phyloP scores from a whole-genome alignment of 2,329 filamentous ascomycete genomes.

The Epichloe hybrida region DNA sequence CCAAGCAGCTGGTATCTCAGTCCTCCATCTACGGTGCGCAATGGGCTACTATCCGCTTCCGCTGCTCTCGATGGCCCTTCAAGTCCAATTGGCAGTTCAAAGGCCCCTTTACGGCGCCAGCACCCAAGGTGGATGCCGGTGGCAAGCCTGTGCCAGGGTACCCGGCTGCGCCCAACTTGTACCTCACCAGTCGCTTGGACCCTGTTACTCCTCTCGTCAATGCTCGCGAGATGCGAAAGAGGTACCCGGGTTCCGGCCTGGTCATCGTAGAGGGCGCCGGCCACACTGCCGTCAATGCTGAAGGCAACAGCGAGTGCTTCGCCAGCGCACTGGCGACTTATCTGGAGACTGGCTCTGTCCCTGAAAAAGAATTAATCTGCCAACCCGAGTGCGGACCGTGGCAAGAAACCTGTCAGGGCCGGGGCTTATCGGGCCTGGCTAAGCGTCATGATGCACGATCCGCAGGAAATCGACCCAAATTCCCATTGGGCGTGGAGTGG shows the following conservation, averaged over 20 bases:
- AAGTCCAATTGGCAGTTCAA: slow-evolving; percentile 22
- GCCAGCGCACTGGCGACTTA: slow-evolving; percentile 12
- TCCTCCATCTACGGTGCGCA: slow-evolving; percentile 13
- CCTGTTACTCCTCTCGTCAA: slow-evolving; percentile 25
- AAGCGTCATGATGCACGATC: not conserved
- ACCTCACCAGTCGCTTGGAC: slow-evolving; percentile 27
- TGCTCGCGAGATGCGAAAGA: slow-evolving; percentile 19
- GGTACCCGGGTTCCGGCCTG: slow-evolving; percentile 16
- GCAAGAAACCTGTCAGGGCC: slow-evolving; percentile 3
- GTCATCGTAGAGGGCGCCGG: slow-evolving; percentile 18
- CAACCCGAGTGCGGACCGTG: slow-evolving; percentile 8
- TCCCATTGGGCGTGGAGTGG: not conserved
- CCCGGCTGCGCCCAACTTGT: slow-evolving; percentile 16
- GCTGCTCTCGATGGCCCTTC: slow-evolving; percentile 21
- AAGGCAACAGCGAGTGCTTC: slow-evolving; percentile 10
- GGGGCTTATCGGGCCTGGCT: not conserved
- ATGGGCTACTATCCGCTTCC: slow-evolving; percentile 14
- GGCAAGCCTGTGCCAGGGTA: not conserved
- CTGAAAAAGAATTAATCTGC: slow-evolving; percentile 8
- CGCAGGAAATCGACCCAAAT: not conserved
- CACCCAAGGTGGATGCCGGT: slow-evolving; percentile 4
- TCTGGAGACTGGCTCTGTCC: slow-evolving; percentile 17
- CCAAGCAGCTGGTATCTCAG: slow-evolving; percentile 9
- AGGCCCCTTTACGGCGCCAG: slow-evolving; percentile 9
- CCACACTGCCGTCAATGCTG: slow-evolving; percentile 11